Conservation (phyloP, 2,329 filamentous ascomycete species). For the Aspergillus piperis region DNA sequence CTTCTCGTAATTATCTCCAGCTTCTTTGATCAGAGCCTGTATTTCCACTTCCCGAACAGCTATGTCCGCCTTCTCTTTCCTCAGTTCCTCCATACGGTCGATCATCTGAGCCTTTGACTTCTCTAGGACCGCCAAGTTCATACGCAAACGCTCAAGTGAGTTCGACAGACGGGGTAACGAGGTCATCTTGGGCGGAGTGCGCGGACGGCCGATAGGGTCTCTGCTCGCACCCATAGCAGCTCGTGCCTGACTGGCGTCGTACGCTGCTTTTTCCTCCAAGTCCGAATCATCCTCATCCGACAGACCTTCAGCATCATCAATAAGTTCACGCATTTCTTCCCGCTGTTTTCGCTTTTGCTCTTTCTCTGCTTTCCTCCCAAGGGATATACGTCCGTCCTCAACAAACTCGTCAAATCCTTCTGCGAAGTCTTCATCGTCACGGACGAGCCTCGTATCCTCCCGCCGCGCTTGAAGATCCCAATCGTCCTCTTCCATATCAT, state of each 20-base stretch:
- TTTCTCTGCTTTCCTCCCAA: constrained; percentile 76
- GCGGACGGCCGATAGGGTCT: constrained; percentile 41
- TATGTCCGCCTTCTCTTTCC: constrained; percentile 69
- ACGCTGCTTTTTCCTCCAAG: constrained; percentile 69
- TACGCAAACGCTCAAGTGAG: constrained; percentile 65
- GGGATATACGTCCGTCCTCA: constrained; percentile 75
- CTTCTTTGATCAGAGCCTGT: constrained; percentile 76
- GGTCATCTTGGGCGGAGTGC: constrained; percentile 71
- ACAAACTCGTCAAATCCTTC: constrained; percentile 94
- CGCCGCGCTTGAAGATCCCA: constrained; percentile 54
- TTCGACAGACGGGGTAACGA: constrained; percentile 73
- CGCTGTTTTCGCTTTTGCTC: constrained; percentile 67
- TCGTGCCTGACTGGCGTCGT: constrained; percentile 81
- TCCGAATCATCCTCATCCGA: constrained; percentile 66
- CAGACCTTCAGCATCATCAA: constrained; percentile 72
- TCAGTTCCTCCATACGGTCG: constrained; percentile 65
- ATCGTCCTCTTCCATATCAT: constrained; percentile 43
- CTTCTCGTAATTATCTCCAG: constrained; percentile 69
- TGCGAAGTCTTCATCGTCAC: constrained; percentile 86
- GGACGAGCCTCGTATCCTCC: constrained; percentile 72
- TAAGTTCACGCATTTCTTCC: constrained; percentile 79
- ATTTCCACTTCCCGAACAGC: constrained; percentile 73
- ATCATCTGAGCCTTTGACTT: constrained; percentile 61
- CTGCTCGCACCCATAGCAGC: constrained; percentile 69
- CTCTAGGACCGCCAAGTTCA: constrained; percentile 65